Evolutionary conservation across 495 filamentous ascomycete species (phyloP), one percentile per base, ranked within the genome.

Genomic region (Hypomontagnella submonticulosa): DNA sequence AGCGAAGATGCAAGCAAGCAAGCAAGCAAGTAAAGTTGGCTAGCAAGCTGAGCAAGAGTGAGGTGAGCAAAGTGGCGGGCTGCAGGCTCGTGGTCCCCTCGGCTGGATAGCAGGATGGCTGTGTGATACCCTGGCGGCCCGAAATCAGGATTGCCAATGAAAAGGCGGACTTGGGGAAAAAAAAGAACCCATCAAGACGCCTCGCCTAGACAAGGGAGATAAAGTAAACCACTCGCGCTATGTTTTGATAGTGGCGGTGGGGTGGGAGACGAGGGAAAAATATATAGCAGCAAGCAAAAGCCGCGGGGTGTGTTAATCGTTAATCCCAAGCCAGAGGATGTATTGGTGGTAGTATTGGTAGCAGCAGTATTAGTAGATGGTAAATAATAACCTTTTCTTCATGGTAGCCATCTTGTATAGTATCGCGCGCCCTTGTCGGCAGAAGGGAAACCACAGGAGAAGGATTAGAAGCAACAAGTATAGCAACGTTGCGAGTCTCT

Each of bases 381-480:
- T 63, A 47, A 48, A 61, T 36, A 63, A 51, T 61, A 66, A 73
- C 71, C 71, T 73, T 71, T 73, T 73, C 47, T 71, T 73, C 59
- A 71, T 71, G 37, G 55, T 70, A 43, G 65, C 64, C 71, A 72
- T 71, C 23, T 32, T 67, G 54, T 49, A 52, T 58, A 48, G 47
- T 55, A 56, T 61, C 50, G 42, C 57, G 58, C 48, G 50, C 44
- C 56, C 61, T 41, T 67, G 44, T 43, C 57, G 57, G 41, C 16
- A 2, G 42, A 57, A 44, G 20, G 44, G 20, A 27, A 38, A 62
- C 33, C 44, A 57, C 23, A 36, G 33, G 18, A 32, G 23, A 69
- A 38, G 30, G 15, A 12, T 34, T 34, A 56, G 18, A 6, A 43
- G 40, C 63, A 23, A 52, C 18, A 57, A 15, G 46, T 33, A 59